Conservation (phyloP, 2,329 filamentous ascomycete species). For the Balansia obtecta region DNA sequence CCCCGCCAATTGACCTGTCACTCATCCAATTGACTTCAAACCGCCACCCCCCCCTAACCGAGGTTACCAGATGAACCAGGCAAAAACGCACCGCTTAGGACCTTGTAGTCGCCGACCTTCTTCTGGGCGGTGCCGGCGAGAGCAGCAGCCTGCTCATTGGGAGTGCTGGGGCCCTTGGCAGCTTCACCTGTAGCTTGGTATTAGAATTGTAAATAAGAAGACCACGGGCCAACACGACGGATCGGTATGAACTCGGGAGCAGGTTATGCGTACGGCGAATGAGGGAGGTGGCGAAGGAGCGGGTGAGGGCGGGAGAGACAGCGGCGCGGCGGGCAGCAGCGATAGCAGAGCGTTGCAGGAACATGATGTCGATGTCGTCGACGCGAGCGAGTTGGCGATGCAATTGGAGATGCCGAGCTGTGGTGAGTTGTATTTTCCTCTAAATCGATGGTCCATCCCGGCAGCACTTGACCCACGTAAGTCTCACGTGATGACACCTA, state of each 20-base stretch:
- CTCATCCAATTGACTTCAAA: background rate
- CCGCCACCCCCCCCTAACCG: constrained; percentile 9
- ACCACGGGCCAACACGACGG: constrained; percentile 4
- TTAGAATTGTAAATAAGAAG: constrained; percentile 1
- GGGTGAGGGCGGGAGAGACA: constrained; percentile 39
- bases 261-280: constrained; percentile 39
- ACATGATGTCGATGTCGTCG: constrained; percentile 34
- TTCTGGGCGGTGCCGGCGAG: constrained; percentile 27
- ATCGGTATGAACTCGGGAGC: constrained; percentile 13
- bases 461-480: constrained; percentile 2
- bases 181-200: constrained; percentile 20
- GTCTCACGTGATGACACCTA: constrained; percentile 5
- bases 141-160: constrained; percentile 25
- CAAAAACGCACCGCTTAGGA: constrained; percentile 31
- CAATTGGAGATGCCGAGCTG: constrained; percentile 7
- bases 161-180: constrained; percentile 21
- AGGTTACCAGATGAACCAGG: constrained; percentile 10
- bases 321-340: constrained; percentile 47
- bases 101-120: constrained; percentile 34
- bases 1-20: background rate
- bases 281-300: constrained; percentile 48
- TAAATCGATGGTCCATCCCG: constrained; percentile 1
- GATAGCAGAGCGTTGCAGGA: constrained; percentile 50
- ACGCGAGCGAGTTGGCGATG: constrained; percentile 4
- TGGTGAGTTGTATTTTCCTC: constrained; percentile 2